Evolutionary conservation across 139 green algal species (phyloP), one percentile per base, ranked within the genome.

Genomic region (Bryopsis sp.): DNA sequence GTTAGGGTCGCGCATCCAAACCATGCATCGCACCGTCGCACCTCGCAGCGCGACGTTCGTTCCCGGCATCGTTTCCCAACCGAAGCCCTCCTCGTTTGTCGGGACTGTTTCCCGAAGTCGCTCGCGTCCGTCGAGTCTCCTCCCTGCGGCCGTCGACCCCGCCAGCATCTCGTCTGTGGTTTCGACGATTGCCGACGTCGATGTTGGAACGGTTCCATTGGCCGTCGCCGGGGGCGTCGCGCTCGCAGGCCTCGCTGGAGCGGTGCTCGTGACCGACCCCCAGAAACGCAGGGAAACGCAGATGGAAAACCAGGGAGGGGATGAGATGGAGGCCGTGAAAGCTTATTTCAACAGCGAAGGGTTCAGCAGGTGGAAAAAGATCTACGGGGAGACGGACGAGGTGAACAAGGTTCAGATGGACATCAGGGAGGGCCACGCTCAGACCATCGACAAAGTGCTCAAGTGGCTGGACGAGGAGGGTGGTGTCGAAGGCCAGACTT

Each of bases 361-460:
- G 4, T 99, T 94, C 69, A 84, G 97, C 68, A 80, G 94, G 7
- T 99, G 94, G 94, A 84, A 88, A 69, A 97, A 95, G 75, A 99
- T 99, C 67, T 99, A 99, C 72, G 95, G 93, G 54, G 88, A 95
- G 72, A 97, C 92, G 7, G 93, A 97, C 67, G 95, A 99, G 31
- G 93, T 99, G 60, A 99, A 97, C 89, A 97, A 94, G 77, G 93
- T 96, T 38, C 92, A 98, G 82, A 76, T 96, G 60, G 93, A 98
- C 83, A 98, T 98, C 71, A 76, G 91, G 15, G 74, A 82, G 29
- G 93, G 93, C 26, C 93, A 98, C 37, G 89, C 90, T 2, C 79
- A 95, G 76, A 99, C 94, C 0, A 92, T 99, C 26, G 91, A 97
- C n/a, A 99, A 98, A 84, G 86, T 95, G 48, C 79, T 98, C 1